phyloP scores from a whole-genome alignment of 495 filamentous ascomycete species.

The Polyplosphaeria fusca region DNA sequence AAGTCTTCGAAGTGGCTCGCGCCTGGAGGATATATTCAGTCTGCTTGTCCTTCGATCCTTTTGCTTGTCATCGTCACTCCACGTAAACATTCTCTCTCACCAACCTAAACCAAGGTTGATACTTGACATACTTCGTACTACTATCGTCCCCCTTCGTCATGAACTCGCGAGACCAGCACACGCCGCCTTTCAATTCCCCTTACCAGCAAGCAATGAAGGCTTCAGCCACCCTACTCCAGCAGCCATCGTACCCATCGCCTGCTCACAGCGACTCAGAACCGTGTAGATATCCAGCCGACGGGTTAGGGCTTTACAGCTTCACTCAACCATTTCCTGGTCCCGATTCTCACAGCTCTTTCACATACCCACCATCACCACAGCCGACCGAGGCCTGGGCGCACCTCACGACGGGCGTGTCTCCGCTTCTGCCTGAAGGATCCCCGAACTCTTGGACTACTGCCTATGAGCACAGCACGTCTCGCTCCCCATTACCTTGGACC shows the following conservation, averaged over 20 bases:
- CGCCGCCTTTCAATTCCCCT: conserved; percentile 30
- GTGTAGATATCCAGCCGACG: conserved; percentile 23
- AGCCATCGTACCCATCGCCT: conserved; percentile 30
- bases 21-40: conserved; percentile 5
- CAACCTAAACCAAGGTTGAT: no score
- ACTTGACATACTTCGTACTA: no score
- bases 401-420: conserved; percentile 15
- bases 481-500: conserved; percentile 26
- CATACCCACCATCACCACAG: conserved; percentile 31
- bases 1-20: not conserved
- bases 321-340: conserved; percentile 9
- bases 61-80: not conserved
- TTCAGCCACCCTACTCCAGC: conserved; percentile 12
- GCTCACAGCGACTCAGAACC: conserved; percentile 28
- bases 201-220: conserved; percentile 29
- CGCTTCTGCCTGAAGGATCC: conserved; percentile 25
- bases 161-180: conserved; percentile 18
- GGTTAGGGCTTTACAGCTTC: conserved; percentile 31
- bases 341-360: conserved; percentile 4
- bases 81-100: no score
- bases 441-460: conserved; percentile 22
- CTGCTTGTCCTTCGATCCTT: conserved; percentile 1
- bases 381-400: conserved; percentile 30
- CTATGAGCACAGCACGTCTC: conserved; percentile 23
- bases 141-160: conserved; percentile 2